Base-by-base conservation (phyloP, 2,329 filamentous ascomycete species). In the Botrytis paeoniae region DNA sequence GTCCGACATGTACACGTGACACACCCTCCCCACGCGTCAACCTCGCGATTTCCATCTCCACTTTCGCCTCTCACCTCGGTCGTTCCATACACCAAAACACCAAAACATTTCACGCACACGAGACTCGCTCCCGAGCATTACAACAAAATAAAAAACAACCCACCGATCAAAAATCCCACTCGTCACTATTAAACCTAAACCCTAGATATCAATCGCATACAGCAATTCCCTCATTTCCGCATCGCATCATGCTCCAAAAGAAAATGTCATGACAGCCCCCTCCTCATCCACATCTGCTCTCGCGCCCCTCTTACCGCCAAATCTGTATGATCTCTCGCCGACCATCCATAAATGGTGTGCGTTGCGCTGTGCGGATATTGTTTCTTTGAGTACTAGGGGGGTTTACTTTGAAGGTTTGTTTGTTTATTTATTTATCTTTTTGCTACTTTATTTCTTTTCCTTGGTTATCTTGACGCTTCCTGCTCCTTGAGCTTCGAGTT, bases 301-400 rank as follows among this genome's bases (percentile, higher is more conserved):
- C 45, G 37, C 45, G 25, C 22, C 61, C 22, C 60, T 54, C 25
- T 76, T 92, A 91, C 77, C 89, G 88, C 85, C 87, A 73, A 90
- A 90, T 80, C 91, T 89, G 80, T 90, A 91, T 79, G 83, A 86
- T 74, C 84, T 90, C 43, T 89, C 89, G 25, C 88, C 88, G 6
- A 91, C 89, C 41, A 85, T 87, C 78, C 86, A 85, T 73, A 83
- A 80, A 74, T 92, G 88, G 88, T 90, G 87, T 77, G 85, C 88
- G 70, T 78, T 92, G 66, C 85, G 83, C 57, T 84, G 83, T 10
- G 78, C 78, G 54, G 87, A 90, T 75, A 83, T 91, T 61, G 82
- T 84, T 73, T 76, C 76, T 32, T 81, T 92, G 59, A 80, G 82
- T 57, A 82, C 82, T 61, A 84, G 85, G 75, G 82, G 82, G 22